A percentile compares a stretch with the other conserved stretches of the same genome.
Evolutionary conservation across 2,329 filamentous ascomycete species (phyloP).

Genomic region (Penicillium psychrosexuale): DNA sequence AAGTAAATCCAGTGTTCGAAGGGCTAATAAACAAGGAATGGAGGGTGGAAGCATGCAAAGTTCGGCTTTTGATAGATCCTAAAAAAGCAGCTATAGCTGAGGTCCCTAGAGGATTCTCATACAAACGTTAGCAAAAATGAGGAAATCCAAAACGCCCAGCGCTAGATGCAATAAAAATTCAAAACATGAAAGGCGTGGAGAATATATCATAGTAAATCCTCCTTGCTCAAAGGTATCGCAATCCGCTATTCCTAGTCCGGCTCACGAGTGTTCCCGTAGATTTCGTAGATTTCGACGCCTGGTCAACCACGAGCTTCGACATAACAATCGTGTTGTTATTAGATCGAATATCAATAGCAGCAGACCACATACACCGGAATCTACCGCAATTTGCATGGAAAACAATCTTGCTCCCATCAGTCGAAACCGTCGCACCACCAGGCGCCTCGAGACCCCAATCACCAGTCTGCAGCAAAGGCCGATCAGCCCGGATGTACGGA

Average conservation of each 20-base stretch:
- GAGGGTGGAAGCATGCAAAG: background rate
- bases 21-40: background rate
- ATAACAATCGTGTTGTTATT: constrained; percentile 15
- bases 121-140: background rate
- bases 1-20: background rate
- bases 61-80: background rate
- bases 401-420: background rate
- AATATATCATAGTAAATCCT: background rate
- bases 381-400: constrained; percentile 30
- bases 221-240: background rate
- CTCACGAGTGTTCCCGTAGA: background rate
- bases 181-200: background rate
- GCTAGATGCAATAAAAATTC: background rate
- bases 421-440: too few species aligned
- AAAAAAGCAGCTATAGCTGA: background rate
- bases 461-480: too few species aligned
- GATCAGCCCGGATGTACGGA: too few species aligned
- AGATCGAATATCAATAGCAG: constrained; percentile 23
- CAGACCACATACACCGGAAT: constrained; percentile 28
- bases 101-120: background rate
- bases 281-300: constrained; percentile 1
- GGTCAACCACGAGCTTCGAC: background rate
- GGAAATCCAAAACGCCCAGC: background rate
- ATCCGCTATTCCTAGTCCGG: background rate
- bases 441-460: too few species aligned